Conservation (phyloP, 163 green algal species). For the Coccomyxa subellipsoidea region DNA sequence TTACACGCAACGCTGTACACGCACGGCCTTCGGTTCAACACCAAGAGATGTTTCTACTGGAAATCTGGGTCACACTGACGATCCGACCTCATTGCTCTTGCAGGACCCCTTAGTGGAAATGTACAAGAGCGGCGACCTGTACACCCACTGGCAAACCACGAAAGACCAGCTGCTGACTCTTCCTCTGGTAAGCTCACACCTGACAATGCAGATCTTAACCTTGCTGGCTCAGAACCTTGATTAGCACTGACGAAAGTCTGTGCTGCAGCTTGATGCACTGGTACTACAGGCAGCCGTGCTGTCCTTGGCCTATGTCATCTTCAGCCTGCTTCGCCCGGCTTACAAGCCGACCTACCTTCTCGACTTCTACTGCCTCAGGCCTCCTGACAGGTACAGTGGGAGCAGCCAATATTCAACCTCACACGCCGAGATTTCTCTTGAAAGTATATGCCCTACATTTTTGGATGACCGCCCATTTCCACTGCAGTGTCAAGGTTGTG, state of each 20-base stretch:
- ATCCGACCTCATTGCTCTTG: too few species aligned
- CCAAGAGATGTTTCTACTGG: too few species aligned
- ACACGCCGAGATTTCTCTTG: background rate
- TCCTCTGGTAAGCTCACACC: background rate
- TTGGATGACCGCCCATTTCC: background rate
- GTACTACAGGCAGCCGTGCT: background rate
- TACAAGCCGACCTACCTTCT: background rate
- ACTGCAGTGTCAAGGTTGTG: background rate
- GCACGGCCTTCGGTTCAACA: too few species aligned
- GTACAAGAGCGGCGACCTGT: background rate
- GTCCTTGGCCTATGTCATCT: background rate
- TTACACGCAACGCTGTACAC: too few species aligned
- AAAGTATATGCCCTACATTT: background rate
- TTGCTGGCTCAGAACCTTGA: too few species aligned
- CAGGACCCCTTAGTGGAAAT: background rate
- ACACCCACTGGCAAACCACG: background rate
- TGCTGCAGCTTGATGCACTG: slow-evolving; percentile 2
- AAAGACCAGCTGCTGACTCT: background rate
- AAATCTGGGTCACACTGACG: too few species aligned
- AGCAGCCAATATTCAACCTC: background rate
- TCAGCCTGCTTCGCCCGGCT: background rate
- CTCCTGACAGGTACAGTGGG: background rate
- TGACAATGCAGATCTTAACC: too few species aligned
- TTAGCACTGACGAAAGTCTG: too few species aligned
- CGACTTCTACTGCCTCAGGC: slow-evolving; percentile 8